Base-by-base conservation (phyloP, 73 alveolate species). In the Uronychia setigera region DNA sequence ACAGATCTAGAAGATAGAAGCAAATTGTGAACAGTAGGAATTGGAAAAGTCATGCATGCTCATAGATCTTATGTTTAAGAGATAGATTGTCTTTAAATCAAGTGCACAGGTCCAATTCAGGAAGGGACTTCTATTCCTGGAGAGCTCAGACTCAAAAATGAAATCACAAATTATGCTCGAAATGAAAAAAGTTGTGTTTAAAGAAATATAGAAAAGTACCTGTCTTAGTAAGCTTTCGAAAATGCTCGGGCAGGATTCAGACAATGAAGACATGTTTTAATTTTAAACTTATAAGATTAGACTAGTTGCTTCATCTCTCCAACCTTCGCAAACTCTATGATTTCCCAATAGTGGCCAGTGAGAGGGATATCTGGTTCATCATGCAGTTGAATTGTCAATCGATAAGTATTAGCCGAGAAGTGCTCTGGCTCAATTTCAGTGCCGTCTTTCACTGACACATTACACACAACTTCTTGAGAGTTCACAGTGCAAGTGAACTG, bases 321-420 rank as follows among this genome's bases (percentile, higher is more conserved):
- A 33, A 84, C 79, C 33, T 84, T 89, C 30, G 46, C 81, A 32
- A 89, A 89, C 67, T 89, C 95, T 27, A 84, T 57, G 29, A 89
- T 80, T 80, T 89, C 92, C 95, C 95, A 89, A 60, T 89, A 89
- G 76, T 89, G 95, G 46, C 95, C 95, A 13, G 95, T 89, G 27
- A 75, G 80, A 0, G 88, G 89, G 26, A 89, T n/a, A 76, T 89
- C 95, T 0, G 95, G 95, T 0, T 89, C 92, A 27, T 78, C 92
- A 79, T 84, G 95, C 58, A 86, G 57, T 28, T 82, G 29, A 25
- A 89, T 29, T 0, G 79, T 80, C 29, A 89, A 32, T 83, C 89
- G 79, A 30, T 74, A 89, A 32, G 84, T 83, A 1, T 77, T 35
- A 58, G 29, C 14, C 26, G 76, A 46, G 0, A 89, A 34, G 25